These are phyloP conservation scores for Grosmannia clavigera DNA, from an alignment of 2,329 filamentous ascomycete species.

Conservation along the genomic window DNA sequence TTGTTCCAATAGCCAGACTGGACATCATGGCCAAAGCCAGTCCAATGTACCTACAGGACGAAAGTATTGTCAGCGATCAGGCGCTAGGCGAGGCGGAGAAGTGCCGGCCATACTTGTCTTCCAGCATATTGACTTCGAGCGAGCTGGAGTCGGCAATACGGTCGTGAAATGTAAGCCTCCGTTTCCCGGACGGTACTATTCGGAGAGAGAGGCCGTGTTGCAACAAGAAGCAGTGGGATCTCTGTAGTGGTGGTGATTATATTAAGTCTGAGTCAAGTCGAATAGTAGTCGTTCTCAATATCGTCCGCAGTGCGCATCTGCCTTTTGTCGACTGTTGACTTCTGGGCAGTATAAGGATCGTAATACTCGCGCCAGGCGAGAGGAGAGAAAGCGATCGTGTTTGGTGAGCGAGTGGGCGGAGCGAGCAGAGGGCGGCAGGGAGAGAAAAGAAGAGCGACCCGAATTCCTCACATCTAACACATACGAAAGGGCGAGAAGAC, in stretches of 20 bases:
- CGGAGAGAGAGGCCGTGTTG: slow-evolving; percentile 8
- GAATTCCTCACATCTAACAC: not conserved
- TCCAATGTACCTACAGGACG: slow-evolving; percentile 53
- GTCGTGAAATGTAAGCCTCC: not conserved
- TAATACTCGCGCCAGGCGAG: slow-evolving; percentile 9
- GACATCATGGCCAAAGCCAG: slow-evolving; percentile 63
- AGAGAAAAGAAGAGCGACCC: not conserved
- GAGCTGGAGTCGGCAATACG: not conserved
- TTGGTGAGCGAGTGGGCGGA: not conserved
- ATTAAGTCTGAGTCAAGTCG: not conserved
- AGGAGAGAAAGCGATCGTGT: not conserved
- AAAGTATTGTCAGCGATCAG: not conserved
- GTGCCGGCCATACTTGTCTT: slow-evolving; percentile 29
- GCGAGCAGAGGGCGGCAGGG: not conserved
- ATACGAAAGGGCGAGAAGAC: not conserved
- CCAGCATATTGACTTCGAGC: slow-evolving; percentile 21
- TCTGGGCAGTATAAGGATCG: not conserved
- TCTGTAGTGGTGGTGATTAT: not conserved
- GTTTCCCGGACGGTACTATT: not conserved
- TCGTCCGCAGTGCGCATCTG: not conserved
- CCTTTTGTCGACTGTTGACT: not conserved
- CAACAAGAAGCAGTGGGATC: not conserved
- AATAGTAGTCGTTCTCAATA: not conserved
- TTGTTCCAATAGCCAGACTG: slow-evolving; percentile 71
- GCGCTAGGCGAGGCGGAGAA: too few species aligned